These are phyloP conservation scores for Aspergillus luchuensis DNA, from an alignment of 2,329 filamentous ascomycete genomes.

Conservation along the genomic window DNA sequence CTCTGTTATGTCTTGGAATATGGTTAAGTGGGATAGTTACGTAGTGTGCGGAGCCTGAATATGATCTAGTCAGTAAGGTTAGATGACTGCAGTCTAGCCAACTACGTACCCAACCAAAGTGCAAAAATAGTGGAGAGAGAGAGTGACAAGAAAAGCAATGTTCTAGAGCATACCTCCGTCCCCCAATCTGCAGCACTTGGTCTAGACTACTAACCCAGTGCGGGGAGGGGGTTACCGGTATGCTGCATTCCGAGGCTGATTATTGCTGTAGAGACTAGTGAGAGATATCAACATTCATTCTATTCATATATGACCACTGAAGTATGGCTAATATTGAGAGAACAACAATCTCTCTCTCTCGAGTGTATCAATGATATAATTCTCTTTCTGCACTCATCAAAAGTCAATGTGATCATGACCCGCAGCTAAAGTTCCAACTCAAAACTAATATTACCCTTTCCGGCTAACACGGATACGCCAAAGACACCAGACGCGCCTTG, in stretches of 20 bases:
- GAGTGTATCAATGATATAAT: neutral
- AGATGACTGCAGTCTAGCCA: neutral
- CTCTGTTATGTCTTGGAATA: neutral
- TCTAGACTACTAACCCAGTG: neutral
- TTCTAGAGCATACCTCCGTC: conserved; percentile 1
- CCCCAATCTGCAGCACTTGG: neutral
- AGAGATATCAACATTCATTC: neutral
- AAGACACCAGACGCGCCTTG: conserved; percentile 15
- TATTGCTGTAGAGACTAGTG: conserved; percentile 17
- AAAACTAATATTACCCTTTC: conserved; percentile 15
- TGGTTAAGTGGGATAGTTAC: no score
- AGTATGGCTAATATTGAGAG: no score
- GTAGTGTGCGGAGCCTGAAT: no score
- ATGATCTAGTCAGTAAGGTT: no score
- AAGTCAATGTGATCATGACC: neutral
- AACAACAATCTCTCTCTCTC: neutral
- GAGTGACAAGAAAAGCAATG: neutral
- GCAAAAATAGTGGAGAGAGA: neutral
- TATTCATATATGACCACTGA: neutral
- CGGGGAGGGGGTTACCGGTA: conserved; percentile 7
- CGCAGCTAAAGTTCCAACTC: neutral
- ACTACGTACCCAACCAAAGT: no score
- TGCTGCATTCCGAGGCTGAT: conserved; percentile 17
- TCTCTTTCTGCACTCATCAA: neutral
- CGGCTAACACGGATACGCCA: conserved; percentile 14